A percentile compares a stretch with the other conserved stretches of the same genome.
Conservation (phyloP, 768 basidiomycete genomes). For the Mycena haematopus region DNA sequence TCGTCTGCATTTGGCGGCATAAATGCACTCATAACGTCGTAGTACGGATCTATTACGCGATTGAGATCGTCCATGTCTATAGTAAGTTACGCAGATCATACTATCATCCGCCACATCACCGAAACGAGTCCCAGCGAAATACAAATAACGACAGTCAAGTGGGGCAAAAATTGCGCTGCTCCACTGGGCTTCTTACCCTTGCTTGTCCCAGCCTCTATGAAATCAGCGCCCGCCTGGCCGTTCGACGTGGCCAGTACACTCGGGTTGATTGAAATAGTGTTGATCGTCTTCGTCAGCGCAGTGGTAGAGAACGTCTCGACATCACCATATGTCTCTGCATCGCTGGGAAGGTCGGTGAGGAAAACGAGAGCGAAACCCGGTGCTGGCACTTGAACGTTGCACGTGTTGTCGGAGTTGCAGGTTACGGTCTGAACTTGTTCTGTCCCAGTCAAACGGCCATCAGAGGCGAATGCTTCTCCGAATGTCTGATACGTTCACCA, state of each 20-base stretch:
- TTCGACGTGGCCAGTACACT: conserved; percentile 26
- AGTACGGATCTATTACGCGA: conserved; percentile 8
- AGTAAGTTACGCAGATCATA: not conserved
- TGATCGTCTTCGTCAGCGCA: conserved; percentile 22
- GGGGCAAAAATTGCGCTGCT: conserved; percentile 16
- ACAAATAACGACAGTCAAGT: conserved; percentile 6
- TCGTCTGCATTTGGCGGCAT: not conserved
- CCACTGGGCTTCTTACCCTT: conserved; percentile 18
- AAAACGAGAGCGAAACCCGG: conserved; percentile 83
- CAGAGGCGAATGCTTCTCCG: conserved; percentile 64
- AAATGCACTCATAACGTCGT: not conserved
- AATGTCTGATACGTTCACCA: conserved; percentile 47
- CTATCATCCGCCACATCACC: conserved; percentile 17
- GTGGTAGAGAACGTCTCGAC: conserved; percentile 27
- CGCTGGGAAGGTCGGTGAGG: conserved; percentile 52
- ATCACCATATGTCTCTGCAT: conserved; percentile 30
- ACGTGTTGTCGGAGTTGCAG: conserved; percentile 65
- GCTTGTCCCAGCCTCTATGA: conserved; percentile 21
- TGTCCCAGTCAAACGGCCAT: conserved; percentile 68
- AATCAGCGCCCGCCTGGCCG: conserved; percentile 26
- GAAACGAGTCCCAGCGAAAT: conserved; percentile 11
- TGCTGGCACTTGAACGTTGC: conserved; percentile 67
- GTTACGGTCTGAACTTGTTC: conserved; percentile 61
- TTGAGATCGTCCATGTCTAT: conserved; percentile 15
- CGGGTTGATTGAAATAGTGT: conserved; percentile 21